Evolutionary conservation across 2,329 filamentous ascomycete genomes (phyloP), one percentile per base, ranked within the genome.

Genomic region (Calonectria fujianensis): DNA sequence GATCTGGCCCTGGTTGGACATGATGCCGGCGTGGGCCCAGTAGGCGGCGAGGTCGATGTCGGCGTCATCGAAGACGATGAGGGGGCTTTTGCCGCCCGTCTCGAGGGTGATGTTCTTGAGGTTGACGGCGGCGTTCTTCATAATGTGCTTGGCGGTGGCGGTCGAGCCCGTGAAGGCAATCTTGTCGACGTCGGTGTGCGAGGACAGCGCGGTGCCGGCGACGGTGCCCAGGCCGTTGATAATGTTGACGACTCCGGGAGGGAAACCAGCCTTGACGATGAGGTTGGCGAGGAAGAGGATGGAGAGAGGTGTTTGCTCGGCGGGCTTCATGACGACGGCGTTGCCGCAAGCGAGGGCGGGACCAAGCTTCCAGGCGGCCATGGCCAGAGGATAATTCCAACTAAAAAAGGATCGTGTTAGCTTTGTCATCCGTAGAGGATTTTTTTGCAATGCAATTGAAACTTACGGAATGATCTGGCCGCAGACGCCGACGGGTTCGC

Each of bases 131-230:
- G 94, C 94, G 84, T 90, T 89, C 83, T 94, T 94, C 93, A 95
- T 95, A 76, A 96, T 94, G 75, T 93, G 89, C 73, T 91, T 91
- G 20, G 92, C 94, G 0, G 94, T 96, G 2, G 87, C 86, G 0
- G 94, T 96, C 11, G 92, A 94, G 52, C 94, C 94, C 0, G 94
- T 96, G 79, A 96, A 96, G 2, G 94, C 93, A 74, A 96, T 88
- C 87, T 96, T 96, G 82, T 95, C 92, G 39, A 96, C 89, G 61
- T 90, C 90, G n/a, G 91, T 85, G 82, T 96, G 94, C 59, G 89
- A 88, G 1, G 92, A 92, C 24, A 96, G 88, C 0, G 93, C 92
- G 3, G 91, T 88, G 14, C 94, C 94, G 1, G 93, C 92, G 63
- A 92, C 91, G 51, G 88, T 88, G 32, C 94, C 94, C 74, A 91